Percentiles rank a stretch among this genome's conserved stretches.
Evolutionary conservation across 2,329 filamentous ascomycete species (phyloP).

Genomic region (Penicillium sclerotiorum): DNA sequence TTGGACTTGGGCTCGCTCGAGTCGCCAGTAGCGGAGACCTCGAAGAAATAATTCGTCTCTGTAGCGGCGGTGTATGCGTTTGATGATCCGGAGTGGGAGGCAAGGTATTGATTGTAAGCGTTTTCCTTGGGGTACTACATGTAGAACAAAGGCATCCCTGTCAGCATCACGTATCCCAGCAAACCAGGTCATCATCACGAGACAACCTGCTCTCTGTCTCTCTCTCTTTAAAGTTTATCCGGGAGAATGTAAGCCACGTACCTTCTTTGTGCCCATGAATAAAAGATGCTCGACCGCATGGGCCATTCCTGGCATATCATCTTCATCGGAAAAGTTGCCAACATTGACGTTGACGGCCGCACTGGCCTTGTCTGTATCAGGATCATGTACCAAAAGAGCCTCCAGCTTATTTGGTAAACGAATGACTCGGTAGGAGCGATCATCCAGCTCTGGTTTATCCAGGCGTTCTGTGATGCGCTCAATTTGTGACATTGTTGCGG

Average conservation of each 20-base stretch:
- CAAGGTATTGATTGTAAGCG: conserved; percentile 91
- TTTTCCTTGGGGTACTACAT: conserved; percentile 85
- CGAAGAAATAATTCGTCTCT: conserved; percentile 98
- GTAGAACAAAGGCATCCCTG: conserved; percentile 8
- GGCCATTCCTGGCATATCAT: conserved; percentile 90
- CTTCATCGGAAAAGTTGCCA: conserved; percentile 89
- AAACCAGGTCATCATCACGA: too few relatives aligned
- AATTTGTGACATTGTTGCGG: conserved; percentile 36
- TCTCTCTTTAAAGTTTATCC: not conserved
- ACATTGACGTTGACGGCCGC: conserved; percentile 95
- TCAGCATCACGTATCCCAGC: conserved; percentile 10
- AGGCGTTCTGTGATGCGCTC: conserved; percentile 67
- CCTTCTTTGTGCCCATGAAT: conserved; percentile 98
- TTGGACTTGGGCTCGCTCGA: conserved; percentile 36
- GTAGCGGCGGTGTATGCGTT: conserved; percentile 94
- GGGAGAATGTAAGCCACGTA: conserved; percentile 36
- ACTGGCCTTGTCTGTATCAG: conserved; percentile 94
- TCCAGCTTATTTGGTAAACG: conserved; percentile 84
- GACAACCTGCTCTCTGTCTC: not conserved
- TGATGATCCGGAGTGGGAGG: conserved; percentile 84
- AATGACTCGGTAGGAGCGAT: conserved; percentile 85
- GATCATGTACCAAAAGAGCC: conserved; percentile 88
- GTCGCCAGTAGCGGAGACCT: conserved; percentile 77
- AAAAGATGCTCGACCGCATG: conserved; percentile 95
- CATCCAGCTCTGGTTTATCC: conserved; percentile 82